A percentile compares a stretch with the other conserved stretches of the same genome.
Evolutionary conservation across 2,329 filamentous ascomycete species (phyloP).

Genomic region (Trichoderma citrinoviride): DNA sequence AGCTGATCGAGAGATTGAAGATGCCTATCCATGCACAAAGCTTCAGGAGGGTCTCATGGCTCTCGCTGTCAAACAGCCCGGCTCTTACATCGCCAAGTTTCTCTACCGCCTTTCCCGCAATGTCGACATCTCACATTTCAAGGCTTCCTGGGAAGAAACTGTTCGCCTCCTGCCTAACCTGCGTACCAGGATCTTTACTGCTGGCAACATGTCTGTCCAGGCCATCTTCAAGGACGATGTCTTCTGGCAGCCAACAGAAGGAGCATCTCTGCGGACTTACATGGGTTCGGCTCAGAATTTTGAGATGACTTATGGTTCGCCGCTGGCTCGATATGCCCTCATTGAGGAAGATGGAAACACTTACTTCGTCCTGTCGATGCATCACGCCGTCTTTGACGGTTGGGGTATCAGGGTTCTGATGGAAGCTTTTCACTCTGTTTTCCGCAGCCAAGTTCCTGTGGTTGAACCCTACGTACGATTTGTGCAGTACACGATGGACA

Average conservation of each 20-base stretch:
- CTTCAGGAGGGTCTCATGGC: conserved; percentile 41
- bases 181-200: conserved; percentile 26
- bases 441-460: neutral
- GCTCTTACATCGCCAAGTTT: conserved; percentile 26
- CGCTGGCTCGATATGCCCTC: conserved; percentile 7
- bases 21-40: conserved; percentile 39
- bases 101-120: conserved; percentile 19
- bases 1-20: conserved; percentile 25
- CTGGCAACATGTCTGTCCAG: conserved; percentile 15
- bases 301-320: conserved; percentile 8
- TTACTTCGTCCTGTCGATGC: conserved; percentile 23
- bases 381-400: conserved; percentile 28
- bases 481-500: conserved; percentile 3
- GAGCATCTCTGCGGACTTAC: neutral
- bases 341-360: neutral
- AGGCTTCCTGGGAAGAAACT: conserved; percentile 24
- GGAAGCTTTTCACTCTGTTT: neutral
- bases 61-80: conserved; percentile 26
- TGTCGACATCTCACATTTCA: conserved; percentile 22
- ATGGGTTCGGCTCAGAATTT: neutral
- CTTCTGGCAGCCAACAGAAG: neutral
- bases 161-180: conserved; percentile 23
- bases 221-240: conserved; percentile 22
- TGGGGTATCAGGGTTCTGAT: conserved; percentile 19
- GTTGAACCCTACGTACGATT: conserved; percentile 12